Percentiles rank a stretch among this genome's conserved stretches.
Evolutionary conservation across 805 yeast genomes (phyloP).

Genomic region (Sugiyamaella lignohabitans): DNA sequence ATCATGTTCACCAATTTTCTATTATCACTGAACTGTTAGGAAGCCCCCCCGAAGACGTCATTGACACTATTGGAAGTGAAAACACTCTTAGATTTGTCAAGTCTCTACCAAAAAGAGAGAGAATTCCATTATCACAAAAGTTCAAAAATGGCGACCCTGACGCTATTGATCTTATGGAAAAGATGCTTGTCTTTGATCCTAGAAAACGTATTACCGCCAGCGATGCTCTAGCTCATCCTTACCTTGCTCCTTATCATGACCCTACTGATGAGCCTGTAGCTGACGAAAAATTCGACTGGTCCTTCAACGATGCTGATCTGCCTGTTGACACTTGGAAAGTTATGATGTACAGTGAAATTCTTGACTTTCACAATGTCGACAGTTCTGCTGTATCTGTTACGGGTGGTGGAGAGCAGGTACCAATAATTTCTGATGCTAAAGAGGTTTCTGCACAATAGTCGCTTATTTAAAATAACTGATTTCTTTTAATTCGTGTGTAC

Average conservation of each 20-base stretch:
- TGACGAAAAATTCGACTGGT: conserved; percentile 91
- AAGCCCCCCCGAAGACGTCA: conserved; percentile 93
- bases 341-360: conserved; percentile 96
- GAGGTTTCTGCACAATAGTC: not conserved
- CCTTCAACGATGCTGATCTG: conserved; percentile 93
- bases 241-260: conserved; percentile 92
- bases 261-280: conserved; percentile 97
- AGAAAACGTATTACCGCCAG: conserved; percentile 89
- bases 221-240: conserved; percentile 83
- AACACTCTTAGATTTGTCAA: conserved; percentile 91
- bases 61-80: conserved; percentile 91
- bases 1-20: conserved; percentile 96
- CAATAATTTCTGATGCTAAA: conserved; percentile 4
- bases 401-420: conserved; percentile 2
- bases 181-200: conserved; percentile 93
- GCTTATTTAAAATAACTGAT: not conserved
- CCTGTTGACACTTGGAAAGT: conserved; percentile 98
- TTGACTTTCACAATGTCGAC: conserved; percentile 90
- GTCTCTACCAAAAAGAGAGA: conserved; percentile 86
- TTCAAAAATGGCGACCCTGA: conserved; percentile 59
- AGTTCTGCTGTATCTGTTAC: conserved; percentile 6
- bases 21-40: conserved; percentile 95
- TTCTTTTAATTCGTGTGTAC: not conserved
- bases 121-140: conserved; percentile 78
- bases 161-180: conserved; percentile 80